A percentile compares a stretch with the other conserved stretches of the same genome.
Conservation (phyloP, 2,329 filamentous ascomycete genomes). For the Chaetomium sp. region DNA sequence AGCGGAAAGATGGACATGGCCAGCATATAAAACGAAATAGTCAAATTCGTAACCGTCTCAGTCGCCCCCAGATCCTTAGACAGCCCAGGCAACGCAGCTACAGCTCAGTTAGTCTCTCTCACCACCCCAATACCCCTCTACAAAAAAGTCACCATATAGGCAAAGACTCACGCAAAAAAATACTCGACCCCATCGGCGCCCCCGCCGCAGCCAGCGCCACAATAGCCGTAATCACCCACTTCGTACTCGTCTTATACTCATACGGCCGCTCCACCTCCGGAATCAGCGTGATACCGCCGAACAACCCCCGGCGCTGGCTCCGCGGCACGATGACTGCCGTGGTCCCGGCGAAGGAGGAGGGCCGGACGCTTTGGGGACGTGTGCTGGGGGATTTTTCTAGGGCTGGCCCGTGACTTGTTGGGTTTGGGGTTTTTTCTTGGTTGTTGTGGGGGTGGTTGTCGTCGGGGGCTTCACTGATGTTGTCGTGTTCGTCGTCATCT, state of each 20-base stretch:
- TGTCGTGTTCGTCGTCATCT: constrained; percentile 8
- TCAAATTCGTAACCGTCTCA: constrained; percentile 64
- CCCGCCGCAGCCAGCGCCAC: constrained; percentile 70
- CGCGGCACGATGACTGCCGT: constrained; percentile 33
- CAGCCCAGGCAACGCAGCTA: constrained; percentile 63
- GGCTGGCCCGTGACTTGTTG: not conserved
- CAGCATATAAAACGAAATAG: constrained; percentile 75
- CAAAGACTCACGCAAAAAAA: constrained; percentile 65
- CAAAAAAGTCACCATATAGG: not conserved
- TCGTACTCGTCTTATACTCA: constrained; percentile 64
- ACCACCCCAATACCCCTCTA: no score
- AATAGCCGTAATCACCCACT: constrained; percentile 78
- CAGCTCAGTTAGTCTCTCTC: constrained; percentile 38
- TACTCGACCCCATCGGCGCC: constrained; percentile 76
- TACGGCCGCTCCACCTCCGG: constrained; percentile 74
- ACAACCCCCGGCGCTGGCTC: constrained; percentile 58
- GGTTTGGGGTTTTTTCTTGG: not conserved
- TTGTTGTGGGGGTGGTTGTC: not conserved
- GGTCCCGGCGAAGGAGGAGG: constrained; percentile 36
- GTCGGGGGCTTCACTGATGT: not conserved
- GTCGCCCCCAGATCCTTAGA: constrained; percentile 54
- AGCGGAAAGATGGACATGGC: constrained; percentile 77
- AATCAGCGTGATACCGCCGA: constrained; percentile 63
- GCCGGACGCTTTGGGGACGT: constrained; percentile 25
- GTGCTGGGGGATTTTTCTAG: not conserved